Base-by-base conservation (phyloP, 345 rosid species). In the Lenwebbia sp. region DNA sequence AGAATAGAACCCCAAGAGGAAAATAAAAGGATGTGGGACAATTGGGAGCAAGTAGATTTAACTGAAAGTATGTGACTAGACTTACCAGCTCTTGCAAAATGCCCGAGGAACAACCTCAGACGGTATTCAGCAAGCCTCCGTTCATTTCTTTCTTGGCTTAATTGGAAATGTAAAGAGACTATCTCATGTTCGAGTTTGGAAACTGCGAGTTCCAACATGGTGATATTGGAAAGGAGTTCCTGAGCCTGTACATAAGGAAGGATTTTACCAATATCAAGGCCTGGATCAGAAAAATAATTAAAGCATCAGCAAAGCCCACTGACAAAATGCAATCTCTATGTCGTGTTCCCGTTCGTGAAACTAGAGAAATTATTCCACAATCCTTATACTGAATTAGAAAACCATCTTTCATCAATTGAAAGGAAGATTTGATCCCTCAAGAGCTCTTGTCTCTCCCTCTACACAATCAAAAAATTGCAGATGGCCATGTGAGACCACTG, bases 71-170 rank as follows among this genome's bases (percentile, higher is more conserved):
- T 52, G 85, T 49, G n/a, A n/a, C n/a, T n/a, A n/a, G 58, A 85
- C 54, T 56, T 86, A 91, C 92, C 87, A 37, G 87, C 49, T 62
- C 82, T 89, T 84, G 87, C 62, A 58, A 57, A 85, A 50, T 86
- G 51, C 87, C 86, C 15, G 89, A 84, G 57, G 88, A 65, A 85
- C 57, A 88, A 83, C 89, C 92, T 90, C 87, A 94, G 84, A 85
- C 90, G 94, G 88, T 94, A 96, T 89, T 95, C 99, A 50, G 96
- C 94, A 26, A 96, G 95, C 90, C 93, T 91, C 55, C 98, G 89
- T 85, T 96, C 98, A 88, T 96, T 95, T 89, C 95, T 93, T 88
- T 95, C 99, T 93, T 95, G 99, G 90, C 98, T 95, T 86, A 96
- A 94, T 87, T 95, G 98, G 94, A 94, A 95, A 88, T 95, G 95